phyloP scores from a whole-genome alignment of 2,329 filamentous ascomycete genomes.

The Aspergillus latus region DNA sequence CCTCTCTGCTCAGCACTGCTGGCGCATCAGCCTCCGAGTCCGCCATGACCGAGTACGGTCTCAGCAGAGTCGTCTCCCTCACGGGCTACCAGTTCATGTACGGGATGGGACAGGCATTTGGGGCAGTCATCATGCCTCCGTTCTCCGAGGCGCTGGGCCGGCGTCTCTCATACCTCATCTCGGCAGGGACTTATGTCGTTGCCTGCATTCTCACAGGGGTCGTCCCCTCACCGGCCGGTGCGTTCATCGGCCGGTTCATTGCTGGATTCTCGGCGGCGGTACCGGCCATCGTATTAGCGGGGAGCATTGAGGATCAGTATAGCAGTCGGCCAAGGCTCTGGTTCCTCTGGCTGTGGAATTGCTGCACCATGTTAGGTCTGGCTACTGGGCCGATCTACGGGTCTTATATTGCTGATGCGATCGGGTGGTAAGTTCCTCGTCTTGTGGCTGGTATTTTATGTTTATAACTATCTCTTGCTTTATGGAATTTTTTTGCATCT shows the following conservation, averaged over 20 bases:
- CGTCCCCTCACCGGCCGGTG: neutral
- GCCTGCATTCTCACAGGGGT: neutral
- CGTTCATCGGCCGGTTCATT: constrained; percentile 10
- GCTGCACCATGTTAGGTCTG: neutral
- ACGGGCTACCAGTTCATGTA: constrained; percentile 1
- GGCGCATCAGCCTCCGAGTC: constrained; percentile 7
- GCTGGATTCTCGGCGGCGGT: constrained; percentile 6
- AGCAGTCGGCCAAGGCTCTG: constrained; percentile 3
- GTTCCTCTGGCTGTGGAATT: constrained; percentile 10
- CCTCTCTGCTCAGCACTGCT: constrained; percentile 1
- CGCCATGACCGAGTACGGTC: constrained; percentile 5
- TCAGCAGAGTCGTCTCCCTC: neutral
- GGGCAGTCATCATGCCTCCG: constrained; percentile 7
- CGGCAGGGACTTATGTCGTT: neutral
- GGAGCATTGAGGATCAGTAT: constrained; percentile 12
- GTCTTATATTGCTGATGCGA: constrained; percentile 3
- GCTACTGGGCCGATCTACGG: constrained; percentile 10
- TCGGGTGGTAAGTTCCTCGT: neutral
- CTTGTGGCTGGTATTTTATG: neutral
- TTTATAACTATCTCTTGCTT: neutral
- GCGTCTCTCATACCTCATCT: constrained; percentile 3
- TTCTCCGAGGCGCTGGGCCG: constrained; percentile 9
- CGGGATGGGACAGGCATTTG: constrained; percentile 5
- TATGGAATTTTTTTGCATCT: too few relatives aligned
- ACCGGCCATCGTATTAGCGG: constrained; percentile 7